A percentile compares a stretch with the other conserved stretches of the same genome.
Evolutionary conservation across 2,329 filamentous ascomycete species (phyloP).

Genomic region (Plenodomus lindquistii): DNA sequence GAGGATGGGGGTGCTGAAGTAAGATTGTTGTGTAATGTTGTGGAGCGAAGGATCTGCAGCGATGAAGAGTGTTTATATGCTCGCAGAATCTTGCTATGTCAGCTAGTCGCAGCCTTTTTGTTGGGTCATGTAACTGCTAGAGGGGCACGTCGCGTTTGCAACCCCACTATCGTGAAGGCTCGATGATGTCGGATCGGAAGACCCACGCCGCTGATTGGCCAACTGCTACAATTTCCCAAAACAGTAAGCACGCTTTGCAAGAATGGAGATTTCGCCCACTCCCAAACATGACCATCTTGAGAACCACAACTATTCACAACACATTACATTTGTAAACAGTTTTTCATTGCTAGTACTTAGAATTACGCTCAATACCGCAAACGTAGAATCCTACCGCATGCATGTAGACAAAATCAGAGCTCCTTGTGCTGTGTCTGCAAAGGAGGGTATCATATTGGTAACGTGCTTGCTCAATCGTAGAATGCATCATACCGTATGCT

Average conservation of each 20-base stretch:
- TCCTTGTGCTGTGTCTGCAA: conserved; percentile 11
- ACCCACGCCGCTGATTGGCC: conserved; percentile 21
- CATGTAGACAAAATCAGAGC: conserved; percentile 21
- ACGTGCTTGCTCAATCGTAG: conserved; percentile 30
- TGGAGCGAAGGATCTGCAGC: background rate
- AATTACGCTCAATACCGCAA: too few relatives aligned
- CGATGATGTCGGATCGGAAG: background rate
- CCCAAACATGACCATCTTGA: too few relatives aligned
- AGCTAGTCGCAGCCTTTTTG: conserved; percentile 5
- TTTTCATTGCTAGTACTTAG: too few relatives aligned
- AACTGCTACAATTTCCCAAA: conserved; percentile 17
- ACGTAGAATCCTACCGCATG: too few relatives aligned
- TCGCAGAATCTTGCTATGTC: background rate
- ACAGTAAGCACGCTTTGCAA: conserved; percentile 7
- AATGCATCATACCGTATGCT: conserved; percentile 31
- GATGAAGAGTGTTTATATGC: background rate
- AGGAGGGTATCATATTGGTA: conserved; percentile 44
- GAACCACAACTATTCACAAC: too few relatives aligned
- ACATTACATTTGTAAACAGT: too few relatives aligned
- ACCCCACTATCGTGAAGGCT: conserved; percentile 15
- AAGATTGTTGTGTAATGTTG: background rate
- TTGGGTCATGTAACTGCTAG: conserved; percentile 2
- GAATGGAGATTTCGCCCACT: too few relatives aligned
- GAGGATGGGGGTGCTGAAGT: background rate
- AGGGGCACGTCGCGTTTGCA: conserved; percentile 9